Conservation (phyloP, 139 green algal species). For the Nannochloris sp. region DNA sequence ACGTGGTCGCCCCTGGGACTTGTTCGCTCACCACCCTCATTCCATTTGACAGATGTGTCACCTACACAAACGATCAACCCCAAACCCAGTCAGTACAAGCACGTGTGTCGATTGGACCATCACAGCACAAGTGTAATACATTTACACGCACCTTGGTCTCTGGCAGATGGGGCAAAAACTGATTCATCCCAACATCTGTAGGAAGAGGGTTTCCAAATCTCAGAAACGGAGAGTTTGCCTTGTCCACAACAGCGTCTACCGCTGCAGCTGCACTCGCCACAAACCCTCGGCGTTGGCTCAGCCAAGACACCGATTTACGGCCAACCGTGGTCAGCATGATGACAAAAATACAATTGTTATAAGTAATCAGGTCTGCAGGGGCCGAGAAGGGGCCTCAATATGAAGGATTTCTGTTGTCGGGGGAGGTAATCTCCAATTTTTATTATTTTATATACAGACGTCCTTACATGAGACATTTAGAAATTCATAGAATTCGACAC, state of each 20-base stretch:
- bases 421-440: no score
- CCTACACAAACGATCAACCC: slow-evolving; percentile 33
- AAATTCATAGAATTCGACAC: no score
- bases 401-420: no score
- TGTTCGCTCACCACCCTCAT: slow-evolving; percentile 87
- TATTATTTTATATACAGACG: no score
- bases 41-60: slow-evolving; percentile 86
- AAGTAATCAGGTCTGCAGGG: no score
- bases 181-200: slow-evolving; percentile 41
- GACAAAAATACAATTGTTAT: no score
- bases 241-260: slow-evolving; percentile 16
- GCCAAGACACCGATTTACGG: no score
- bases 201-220: slow-evolving; percentile 68
- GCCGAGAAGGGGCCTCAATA: no score
- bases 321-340: no score
- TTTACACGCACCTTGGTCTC: slow-evolving; percentile 62
- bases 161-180: slow-evolving; percentile 61
- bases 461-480: no score
- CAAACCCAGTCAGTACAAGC: not conserved
- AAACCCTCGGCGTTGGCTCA: not conserved
- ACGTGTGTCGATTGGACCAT: slow-evolving; percentile 1
- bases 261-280: slow-evolving; percentile 14
- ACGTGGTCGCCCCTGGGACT: slow-evolving; percentile 73
- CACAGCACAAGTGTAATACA: not conserved
- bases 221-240: slow-evolving; percentile 55